Evolutionary conservation across 2,329 filamentous ascomycete species (phyloP).

Genomic region (Aspergillus quadricinctus): DNA sequence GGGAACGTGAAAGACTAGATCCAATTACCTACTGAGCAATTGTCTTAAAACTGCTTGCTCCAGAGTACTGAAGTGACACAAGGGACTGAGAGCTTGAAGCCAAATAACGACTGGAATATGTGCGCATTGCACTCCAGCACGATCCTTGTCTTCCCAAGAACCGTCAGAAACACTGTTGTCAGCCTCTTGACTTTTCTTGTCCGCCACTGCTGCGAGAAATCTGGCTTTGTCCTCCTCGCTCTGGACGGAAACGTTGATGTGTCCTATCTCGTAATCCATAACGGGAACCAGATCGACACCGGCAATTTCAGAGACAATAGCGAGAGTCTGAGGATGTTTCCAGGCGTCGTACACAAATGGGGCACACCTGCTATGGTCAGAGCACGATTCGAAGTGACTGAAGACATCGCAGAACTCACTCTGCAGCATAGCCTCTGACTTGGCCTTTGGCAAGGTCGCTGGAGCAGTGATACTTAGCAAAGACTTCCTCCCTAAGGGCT

Average conservation of each 20-base stretch:
- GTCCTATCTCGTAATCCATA: slow-evolving; percentile 54
- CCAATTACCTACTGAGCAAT: not conserved
- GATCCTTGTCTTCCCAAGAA: slow-evolving; percentile 46
- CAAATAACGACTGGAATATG: not conserved
- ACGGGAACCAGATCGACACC: slow-evolving; percentile 53
- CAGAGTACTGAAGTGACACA: not conserved
- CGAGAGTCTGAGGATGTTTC: slow-evolving; percentile 50
- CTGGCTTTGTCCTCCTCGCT: slow-evolving; percentile 45
- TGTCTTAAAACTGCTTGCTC: not conserved
- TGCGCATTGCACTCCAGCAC: not conserved
- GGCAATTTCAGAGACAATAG: slow-evolving; percentile 49
- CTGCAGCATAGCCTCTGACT: slow-evolving; percentile 51
- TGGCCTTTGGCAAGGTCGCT: slow-evolving; percentile 57
- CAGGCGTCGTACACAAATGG: slow-evolving; percentile 63
- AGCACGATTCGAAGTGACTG: not conserved
- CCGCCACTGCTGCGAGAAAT: slow-evolving; percentile 38
- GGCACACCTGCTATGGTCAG: slow-evolving; percentile 46
- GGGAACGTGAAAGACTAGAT: not conserved
- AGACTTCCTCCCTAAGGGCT: slow-evolving; percentile 55
- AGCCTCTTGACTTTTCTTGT: slow-evolving; percentile 33
- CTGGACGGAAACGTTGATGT: slow-evolving; percentile 53
- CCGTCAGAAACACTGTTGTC: slow-evolving; percentile 43
- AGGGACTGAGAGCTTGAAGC: not conserved
- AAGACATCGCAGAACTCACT: slow-evolving; percentile 42
- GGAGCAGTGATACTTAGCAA: slow-evolving; percentile 53